Base-by-base conservation (phyloP, 306 rosid species). In the Vigna reflexopilosa region DNA sequence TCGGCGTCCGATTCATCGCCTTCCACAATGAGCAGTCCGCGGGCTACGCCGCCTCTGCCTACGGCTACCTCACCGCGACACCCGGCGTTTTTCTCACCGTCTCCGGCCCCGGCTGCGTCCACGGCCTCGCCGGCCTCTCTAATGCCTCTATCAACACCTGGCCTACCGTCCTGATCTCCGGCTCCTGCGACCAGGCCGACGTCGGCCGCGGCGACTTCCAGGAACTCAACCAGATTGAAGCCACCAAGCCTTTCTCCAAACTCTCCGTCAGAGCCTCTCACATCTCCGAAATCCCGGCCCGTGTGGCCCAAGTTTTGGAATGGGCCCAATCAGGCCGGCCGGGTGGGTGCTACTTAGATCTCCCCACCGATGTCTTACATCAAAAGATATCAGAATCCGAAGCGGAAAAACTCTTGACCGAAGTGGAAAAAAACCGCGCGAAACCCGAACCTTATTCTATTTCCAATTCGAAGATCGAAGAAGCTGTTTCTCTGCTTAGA, bases 21-120 rank as follows among this genome's bases (percentile, higher is more conserved):
- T 95, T 95, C 82, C 99, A 95, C 79, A 95, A 95, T 78, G 99
- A 95, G 80, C 99, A 95, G 15, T 93, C 98, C 24, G 99, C 98
- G 0, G 99, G 99, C 1, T 95, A 95, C 51, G 98, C 99, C 32
- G 99, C 99, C 70, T 91, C 99, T 7, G 97, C 99, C 49, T 91
- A 89, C 67, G 99, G 99, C n/a, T 95, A 83, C 76, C 93, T 95
- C 59, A 87, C 96, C 4, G 90, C 85, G 14, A 75, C 87, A 0
- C 95, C 99, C 38, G 99, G 99, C 5, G 85, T 95, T 1, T 92
- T 93, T 42, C 97, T 95, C 38, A 95, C 99, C 6, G 99, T 95
- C 8, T 95, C 98, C 5, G 99, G 94, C 4, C 99, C 98, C 5
- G 99, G 99, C 6, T 95, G 99, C 80, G 96, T 95, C 58, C 99